Percentiles rank a stretch among this genome's conserved stretches.
These are phyloP conservation scores for Vanrija pseudolonga DNA, from an alignment of 1,284 basidiomycete species.

Conservation along the genomic window DNA sequence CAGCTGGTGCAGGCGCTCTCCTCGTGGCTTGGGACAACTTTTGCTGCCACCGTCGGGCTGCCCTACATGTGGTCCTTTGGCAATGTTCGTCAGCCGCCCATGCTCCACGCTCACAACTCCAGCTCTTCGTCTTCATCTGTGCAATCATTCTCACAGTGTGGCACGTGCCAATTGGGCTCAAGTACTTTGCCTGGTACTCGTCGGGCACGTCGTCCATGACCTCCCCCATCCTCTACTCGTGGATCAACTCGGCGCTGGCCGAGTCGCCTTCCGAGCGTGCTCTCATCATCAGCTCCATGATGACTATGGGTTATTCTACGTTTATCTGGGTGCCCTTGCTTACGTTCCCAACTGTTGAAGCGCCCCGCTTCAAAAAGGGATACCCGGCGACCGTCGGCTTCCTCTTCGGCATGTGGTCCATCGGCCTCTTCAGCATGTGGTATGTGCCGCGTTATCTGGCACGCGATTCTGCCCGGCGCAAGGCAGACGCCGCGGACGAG, in stretches of 20 bases:
- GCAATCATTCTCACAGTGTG: conserved; percentile 18
- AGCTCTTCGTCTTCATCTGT: conserved; percentile 10
- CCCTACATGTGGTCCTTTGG: conserved; percentile 17
- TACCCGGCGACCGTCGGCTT: conserved; percentile 25
- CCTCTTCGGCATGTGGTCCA: conserved; percentile 2
- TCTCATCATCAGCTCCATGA: conserved; percentile 25
- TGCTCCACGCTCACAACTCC: background rate
- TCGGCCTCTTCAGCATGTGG: conserved; percentile 13
- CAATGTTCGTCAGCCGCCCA: conserved; percentile 6
- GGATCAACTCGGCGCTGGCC: conserved; percentile 14
- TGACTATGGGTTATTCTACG: conserved; percentile 26
- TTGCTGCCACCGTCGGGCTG: conserved; percentile 17
- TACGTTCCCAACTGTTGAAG: conserved; percentile 30
- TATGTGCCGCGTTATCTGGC: background rate
- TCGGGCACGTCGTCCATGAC: conserved; percentile 16
- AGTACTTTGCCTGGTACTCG: conserved; percentile 23
- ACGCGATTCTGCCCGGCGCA: no score
- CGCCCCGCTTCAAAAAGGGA: conserved; percentile 24
- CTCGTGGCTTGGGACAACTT: conserved; percentile 26
- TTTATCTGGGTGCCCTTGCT: conserved; percentile 32
- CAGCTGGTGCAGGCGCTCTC: conserved; percentile 21
- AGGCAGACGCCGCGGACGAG: no score
- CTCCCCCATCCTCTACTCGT: conserved; percentile 18
- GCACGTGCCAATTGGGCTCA: conserved; percentile 20
- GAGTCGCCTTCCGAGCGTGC: conserved; percentile 12